phyloP scores from a whole-genome alignment of 2,329 filamentous ascomycete species.

The Botrytis pseudocinerea region DNA sequence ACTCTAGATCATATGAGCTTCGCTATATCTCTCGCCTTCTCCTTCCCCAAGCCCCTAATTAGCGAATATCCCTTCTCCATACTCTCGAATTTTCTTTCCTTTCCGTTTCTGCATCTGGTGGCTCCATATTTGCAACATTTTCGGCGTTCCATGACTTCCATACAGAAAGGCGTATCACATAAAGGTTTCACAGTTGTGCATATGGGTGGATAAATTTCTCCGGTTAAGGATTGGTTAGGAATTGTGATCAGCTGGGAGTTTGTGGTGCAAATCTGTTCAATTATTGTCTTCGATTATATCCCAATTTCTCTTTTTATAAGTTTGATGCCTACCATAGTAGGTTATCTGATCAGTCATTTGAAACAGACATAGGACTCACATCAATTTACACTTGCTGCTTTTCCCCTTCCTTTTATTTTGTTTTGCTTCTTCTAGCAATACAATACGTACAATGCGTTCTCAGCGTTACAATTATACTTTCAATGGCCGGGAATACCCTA shows the following conservation, averaged over 20 bases:
- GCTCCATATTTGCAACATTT: slow-evolving; percentile 8
- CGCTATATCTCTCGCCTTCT: slow-evolving; percentile 52
- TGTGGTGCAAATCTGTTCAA: background rate
- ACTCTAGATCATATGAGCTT: slow-evolving; percentile 53
- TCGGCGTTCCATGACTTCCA: slow-evolving; percentile 15
- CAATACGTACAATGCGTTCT: background rate
- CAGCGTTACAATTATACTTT: background rate
- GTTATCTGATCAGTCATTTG: background rate
- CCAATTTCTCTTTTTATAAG: background rate
- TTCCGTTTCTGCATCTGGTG: slow-evolving; percentile 10
- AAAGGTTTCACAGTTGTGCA: slow-evolving; percentile 12
- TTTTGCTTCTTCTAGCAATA: background rate
- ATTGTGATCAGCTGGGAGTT: slow-evolving; percentile 15
- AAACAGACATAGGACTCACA: background rate
- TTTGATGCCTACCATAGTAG: background rate
- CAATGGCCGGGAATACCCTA: background rate
- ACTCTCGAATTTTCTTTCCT: background rate
- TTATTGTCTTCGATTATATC: slow-evolving; percentile 7
- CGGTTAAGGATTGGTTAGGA: background rate
- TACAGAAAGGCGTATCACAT: slow-evolving; percentile 1
- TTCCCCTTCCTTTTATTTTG: background rate
- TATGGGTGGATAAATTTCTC: slow-evolving; percentile 5
- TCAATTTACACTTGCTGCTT: background rate
- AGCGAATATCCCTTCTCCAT: background rate
- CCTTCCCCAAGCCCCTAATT: slow-evolving; percentile 34